Percentiles rank a stretch among this genome's conserved stretches.
These are phyloP conservation scores for Dendrobium huoshanense DNA, from an alignment of 106 monocot genomes.

Conservation along the genomic window DNA sequence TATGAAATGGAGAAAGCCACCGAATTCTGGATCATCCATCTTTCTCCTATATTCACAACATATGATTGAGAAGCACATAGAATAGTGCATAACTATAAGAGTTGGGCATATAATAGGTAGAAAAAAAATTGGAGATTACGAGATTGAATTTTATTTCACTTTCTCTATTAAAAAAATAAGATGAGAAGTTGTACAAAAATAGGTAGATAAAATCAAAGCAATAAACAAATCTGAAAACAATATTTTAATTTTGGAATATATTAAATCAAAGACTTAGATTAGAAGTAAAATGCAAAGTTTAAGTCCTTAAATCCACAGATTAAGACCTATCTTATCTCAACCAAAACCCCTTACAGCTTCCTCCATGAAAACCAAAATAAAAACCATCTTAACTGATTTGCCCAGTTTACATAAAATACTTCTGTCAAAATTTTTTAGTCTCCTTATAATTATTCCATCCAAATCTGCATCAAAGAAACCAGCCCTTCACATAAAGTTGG, in stretches of 20 bases:
- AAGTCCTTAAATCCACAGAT: neutral
- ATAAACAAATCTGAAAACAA: no score
- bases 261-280: no score
- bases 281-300: no score
- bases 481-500: neutral
- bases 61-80: neutral
- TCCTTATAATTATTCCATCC: neutral
- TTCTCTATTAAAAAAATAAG: no score
- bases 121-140: no score
- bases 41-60: neutral
- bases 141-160: no score
- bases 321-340: neutral
- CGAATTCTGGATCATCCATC: neutral
- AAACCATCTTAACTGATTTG: neutral
- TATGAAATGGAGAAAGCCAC: neutral
- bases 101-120: neutral
- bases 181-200: no score
- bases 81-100: neutral
- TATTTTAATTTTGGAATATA: no score
- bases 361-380: neutral
- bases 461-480: neutral
- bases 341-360: neutral
- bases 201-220: no score
- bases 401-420: neutral
- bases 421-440: neutral